A percentile compares a stretch with the other conserved stretches of the same genome.
These are phyloP conservation scores for Kernera saxatilis DNA, from an alignment of 345 rosid species.

Conservation along the genomic window DNA sequence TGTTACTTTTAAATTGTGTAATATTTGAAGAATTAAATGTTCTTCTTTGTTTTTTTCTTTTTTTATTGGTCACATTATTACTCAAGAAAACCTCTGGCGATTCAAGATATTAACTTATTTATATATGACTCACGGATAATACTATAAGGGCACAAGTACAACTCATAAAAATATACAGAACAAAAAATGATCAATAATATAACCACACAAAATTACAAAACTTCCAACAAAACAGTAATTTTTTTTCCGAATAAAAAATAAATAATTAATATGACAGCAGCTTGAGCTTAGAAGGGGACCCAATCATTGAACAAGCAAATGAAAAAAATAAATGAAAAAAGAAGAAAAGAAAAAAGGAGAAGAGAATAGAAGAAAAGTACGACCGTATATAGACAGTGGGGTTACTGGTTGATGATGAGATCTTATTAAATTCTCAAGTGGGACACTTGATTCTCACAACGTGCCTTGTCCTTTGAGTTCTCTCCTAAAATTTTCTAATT, in stretches of 20 bases:
- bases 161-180: slow-evolving; percentile 19
- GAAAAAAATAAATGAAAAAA: neutral
- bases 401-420: slow-evolving; percentile 28
- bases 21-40: too few relatives aligned
- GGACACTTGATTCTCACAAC: slow-evolving; percentile 29
- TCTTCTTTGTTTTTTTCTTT: too few relatives aligned
- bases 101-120: slow-evolving; percentile 4
- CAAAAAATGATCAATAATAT: slow-evolving; percentile 23
- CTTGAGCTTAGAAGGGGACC: slow-evolving; percentile 30
- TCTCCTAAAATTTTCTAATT: neutral
- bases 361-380: slow-evolving; percentile 29
- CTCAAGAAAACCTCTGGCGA: neutral
- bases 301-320: slow-evolving; percentile 28
- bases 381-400: slow-evolving; percentile 34
- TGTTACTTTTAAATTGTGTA: too few relatives aligned
- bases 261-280: slow-evolving; percentile 30
- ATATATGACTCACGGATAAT: slow-evolving; percentile 8
- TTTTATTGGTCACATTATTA: too few relatives aligned
- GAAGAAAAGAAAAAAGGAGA: neutral
- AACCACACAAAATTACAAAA: slow-evolving; percentile 29
- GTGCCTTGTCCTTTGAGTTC: slow-evolving; percentile 29
- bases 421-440: slow-evolving; percentile 31
- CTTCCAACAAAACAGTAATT: slow-evolving; percentile 14
- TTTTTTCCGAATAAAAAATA: neutral
- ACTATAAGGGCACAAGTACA: slow-evolving; percentile 28